Conservation (phyloP, 192 early-diverging fungal species). For the Dimargaris verticillata region DNA sequence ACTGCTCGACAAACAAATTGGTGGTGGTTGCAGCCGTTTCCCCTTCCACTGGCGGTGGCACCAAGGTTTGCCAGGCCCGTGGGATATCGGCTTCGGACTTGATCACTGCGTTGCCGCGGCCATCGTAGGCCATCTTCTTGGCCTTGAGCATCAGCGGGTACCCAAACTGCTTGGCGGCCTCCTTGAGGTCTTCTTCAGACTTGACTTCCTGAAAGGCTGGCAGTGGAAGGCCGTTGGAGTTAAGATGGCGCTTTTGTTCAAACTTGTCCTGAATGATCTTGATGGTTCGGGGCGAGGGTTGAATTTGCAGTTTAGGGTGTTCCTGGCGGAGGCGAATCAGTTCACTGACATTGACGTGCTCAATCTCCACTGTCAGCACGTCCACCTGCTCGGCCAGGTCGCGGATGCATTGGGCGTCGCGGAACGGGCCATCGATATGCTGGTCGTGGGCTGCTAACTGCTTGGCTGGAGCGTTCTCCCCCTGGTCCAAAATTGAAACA, state of each 20-base stretch:
- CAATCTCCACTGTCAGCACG: constrained; percentile 94
- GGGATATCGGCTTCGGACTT: constrained; percentile 49
- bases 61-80: constrained; percentile 36
- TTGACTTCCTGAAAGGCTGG: constrained; percentile 32
- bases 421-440: constrained; percentile 78
- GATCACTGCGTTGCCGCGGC: constrained; percentile 83
- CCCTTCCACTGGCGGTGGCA: constrained; percentile 14
- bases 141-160: constrained; percentile 95
- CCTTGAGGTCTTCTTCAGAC: constrained; percentile 27
- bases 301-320: constrained; percentile 28
- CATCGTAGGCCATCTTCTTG: constrained; percentile 89
- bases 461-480: constrained; percentile 62
- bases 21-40: constrained; percentile 16
- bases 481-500: constrained; percentile 71
- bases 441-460: constrained; percentile 46
- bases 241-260: constrained; percentile 69
- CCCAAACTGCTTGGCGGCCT: constrained; percentile 48
- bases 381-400: constrained; percentile 56
- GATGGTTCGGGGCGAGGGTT: constrained; percentile 70
- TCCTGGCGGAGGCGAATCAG: constrained; percentile 16
- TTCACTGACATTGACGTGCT: constrained; percentile 70
- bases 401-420: constrained; percentile 54
- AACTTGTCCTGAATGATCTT: constrained; percentile 93
- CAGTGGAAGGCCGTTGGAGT: constrained; percentile 46
- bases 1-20: constrained; percentile 86